Evolutionary conservation across 202 grass and related monocot genomes (phyloP), one percentile per base, ranked within the genome.

Genomic region (Schoenoplectus tabernaemontani): DNA sequence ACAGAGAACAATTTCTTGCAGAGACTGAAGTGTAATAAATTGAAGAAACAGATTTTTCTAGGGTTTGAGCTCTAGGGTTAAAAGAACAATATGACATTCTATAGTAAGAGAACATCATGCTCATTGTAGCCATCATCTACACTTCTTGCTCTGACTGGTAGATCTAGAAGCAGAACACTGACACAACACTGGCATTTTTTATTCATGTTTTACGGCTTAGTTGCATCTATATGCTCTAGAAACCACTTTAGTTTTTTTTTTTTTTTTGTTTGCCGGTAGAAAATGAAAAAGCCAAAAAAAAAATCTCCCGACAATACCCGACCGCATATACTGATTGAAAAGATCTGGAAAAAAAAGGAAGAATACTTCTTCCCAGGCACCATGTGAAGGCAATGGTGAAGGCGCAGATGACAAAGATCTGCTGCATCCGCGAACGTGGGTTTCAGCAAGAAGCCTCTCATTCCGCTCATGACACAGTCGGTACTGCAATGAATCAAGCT

Each of bases 331-430:
- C 0, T 74, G 15, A 74, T 75, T 7, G 5, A 33, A 48, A 75
- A 75, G 32, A 32, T 2, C 15, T 17, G 17, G 69, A 80, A 37
- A 77, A 22, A 17, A 83, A 26, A 23, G 7, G 65, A 8, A 84
- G 19, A 4, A 71, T 92, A 97, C 91, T 86, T 94, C 91, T 84
- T 99, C 90, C 96, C 91, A 99, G 3, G 84, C 89, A 73, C 86
- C 88, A 33, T 70, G 82, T 61, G 86, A 99, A 89, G 88, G 84
- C 42, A 83, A 95, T 53, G 87, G 50, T 12, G 91, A 79, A 58
- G 83, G 67, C 75, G 87, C 80, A 64, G 89, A 82, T 41, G 78
- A 84, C 53, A 92, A 81, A 64, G 59, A 80, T 38, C 78, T 23
- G 44, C 59, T 65, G 48, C 41, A 80, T 80, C 78, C 88, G 65